Percentiles rank a stretch among this genome's conserved stretches.
Evolutionary conservation across 306 rosid species (phyloP).

Genomic region (Acmispon strigosus): DNA sequence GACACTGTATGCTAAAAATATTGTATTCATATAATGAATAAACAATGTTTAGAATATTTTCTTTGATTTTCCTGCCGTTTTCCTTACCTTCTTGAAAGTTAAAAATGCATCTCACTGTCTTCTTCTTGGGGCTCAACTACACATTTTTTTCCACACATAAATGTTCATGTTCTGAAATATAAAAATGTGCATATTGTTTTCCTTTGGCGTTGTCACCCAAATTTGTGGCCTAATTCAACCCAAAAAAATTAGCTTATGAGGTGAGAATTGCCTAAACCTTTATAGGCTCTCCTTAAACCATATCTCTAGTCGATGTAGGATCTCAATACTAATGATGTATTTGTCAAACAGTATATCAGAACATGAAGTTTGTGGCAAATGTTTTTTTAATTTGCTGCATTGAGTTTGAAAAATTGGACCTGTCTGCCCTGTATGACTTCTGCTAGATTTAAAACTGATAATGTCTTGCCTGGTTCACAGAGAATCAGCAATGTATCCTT

Average conservation of each 20-base stretch:
- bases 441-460: conserved; percentile 15
- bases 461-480: conserved; percentile 30
- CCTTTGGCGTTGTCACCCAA: not conserved
- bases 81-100: not conserved
- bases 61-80: not conserved
- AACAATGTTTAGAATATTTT: not conserved
- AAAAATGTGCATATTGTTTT: not conserved
- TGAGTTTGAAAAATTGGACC: not conserved
- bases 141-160: not conserved
- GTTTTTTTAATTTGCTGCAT: not conserved
- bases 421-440: not conserved
- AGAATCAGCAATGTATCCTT: conserved; percentile 47
- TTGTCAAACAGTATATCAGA: not conserved
- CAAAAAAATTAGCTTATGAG: too few relatives aligned
- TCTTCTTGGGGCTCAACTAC: not conserved
- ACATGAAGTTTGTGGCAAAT: not conserved
- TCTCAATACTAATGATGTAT: not conserved
- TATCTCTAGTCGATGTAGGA: too few relatives aligned
- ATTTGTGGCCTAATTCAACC: not conserved
- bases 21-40: not conserved
- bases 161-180: conserved; percentile 2
- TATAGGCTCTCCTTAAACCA: too few relatives aligned
- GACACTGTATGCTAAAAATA: not conserved
- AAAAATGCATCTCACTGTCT: not conserved
- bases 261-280: not conserved